phyloP scores from a whole-genome alignment of 805 yeast genomes.

The Ogataea thermomethanolica region DNA sequence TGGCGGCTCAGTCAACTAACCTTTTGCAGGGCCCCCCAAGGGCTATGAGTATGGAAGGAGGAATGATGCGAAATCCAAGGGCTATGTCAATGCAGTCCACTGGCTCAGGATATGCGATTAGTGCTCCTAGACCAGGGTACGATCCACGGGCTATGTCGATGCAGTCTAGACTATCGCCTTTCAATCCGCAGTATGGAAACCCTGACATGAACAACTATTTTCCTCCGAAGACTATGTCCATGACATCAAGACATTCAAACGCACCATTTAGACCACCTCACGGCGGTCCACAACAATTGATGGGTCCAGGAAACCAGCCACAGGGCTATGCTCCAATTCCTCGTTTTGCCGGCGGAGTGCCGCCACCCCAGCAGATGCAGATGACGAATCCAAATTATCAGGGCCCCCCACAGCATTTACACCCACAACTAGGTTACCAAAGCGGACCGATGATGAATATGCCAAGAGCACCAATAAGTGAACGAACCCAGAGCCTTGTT shows the following conservation, averaged over 20 bases:
- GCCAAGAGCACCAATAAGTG: background rate
- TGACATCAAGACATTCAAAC: constrained; percentile 12
- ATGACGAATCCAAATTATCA: no score
- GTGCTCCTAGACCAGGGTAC: constrained; percentile 9
- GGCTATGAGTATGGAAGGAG: constrained; percentile 33
- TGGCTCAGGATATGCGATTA: constrained; percentile 8
- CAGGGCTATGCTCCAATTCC: background rate
- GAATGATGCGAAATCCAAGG: constrained; percentile 22
- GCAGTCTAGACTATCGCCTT: constrained; percentile 28
- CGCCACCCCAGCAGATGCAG: no score
- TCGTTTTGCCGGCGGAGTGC: no score
- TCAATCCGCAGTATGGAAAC: constrained; percentile 12
- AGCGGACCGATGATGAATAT: background rate
- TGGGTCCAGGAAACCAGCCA: background rate
- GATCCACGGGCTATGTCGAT: constrained; percentile 48
- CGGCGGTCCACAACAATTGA: background rate
- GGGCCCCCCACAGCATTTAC: no score
- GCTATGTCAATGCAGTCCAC: constrained; percentile 29
- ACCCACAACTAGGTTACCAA: no score
- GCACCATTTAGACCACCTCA: constrained; percentile 1
- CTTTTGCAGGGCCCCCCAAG: constrained; percentile 30
- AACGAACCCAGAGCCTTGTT: no score
- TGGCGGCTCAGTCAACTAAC: constrained; percentile 34
- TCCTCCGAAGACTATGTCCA: constrained; percentile 21
- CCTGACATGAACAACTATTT: constrained; percentile 3